These are phyloP conservation scores for Teratosphaeria viscida DNA, from an alignment of 2,329 filamentous ascomycete species.

Conservation along the genomic window DNA sequence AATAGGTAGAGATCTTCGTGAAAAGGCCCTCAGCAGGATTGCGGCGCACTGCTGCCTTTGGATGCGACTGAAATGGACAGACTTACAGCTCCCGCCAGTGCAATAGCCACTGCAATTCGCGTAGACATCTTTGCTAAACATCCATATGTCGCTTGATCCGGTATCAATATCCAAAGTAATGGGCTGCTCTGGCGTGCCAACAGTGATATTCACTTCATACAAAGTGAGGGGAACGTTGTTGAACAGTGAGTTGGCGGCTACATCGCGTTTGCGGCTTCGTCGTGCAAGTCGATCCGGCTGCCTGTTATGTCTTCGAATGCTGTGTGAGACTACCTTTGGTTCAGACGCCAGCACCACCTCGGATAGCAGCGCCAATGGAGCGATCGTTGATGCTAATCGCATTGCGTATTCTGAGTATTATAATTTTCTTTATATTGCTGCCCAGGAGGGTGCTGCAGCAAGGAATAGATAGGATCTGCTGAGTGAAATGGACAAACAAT, in stretches of 20 bases:
- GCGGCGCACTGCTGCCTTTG: conserved; percentile 33
- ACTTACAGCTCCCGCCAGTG: conserved; percentile 51
- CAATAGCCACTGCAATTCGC: neutral
- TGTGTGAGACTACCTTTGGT: neutral
- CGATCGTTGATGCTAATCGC: neutral
- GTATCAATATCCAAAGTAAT: conserved; percentile 51
- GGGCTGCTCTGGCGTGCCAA: conserved; percentile 48
- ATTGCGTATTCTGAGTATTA: neutral
- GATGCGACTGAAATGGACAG: conserved; percentile 39
- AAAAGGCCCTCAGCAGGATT: neutral
- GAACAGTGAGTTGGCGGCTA: neutral
- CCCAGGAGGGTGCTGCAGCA: neutral
- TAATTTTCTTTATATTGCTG: neutral
- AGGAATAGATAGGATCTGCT: neutral
- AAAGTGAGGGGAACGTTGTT: conserved; percentile 29
- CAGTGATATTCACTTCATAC: conserved; percentile 47
- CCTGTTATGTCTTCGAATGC: neutral
- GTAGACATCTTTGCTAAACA: conserved; percentile 13
- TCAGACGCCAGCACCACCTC: neutral
- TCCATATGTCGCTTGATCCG: conserved; percentile 54
- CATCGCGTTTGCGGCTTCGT: neutral
- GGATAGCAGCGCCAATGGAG: neutral
- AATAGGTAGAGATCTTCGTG: neutral
- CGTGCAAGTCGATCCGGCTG: neutral
- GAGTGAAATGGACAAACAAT: neutral